Conservation (phyloP, 768 basidiomycete species). For the Podaxis sp. region DNA sequence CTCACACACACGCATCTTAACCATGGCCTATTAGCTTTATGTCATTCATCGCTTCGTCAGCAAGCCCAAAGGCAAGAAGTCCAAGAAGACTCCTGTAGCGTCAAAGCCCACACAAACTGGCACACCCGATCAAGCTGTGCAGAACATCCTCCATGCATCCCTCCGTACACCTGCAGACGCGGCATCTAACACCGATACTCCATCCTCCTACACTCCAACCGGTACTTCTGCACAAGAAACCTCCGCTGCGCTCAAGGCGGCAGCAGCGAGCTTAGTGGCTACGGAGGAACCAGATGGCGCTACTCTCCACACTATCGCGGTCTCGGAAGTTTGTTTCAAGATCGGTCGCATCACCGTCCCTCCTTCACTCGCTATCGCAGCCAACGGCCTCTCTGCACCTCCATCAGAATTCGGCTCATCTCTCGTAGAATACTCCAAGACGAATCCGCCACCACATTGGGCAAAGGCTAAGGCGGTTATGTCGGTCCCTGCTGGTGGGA, state of each 20-base stretch:
- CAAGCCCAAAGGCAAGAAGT: constrained; percentile 39
- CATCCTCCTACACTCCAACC: constrained; percentile 16
- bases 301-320: constrained; percentile 58
- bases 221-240: constrained; percentile 7
- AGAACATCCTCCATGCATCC: constrained; percentile 24
- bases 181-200: constrained; percentile 26
- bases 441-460: constrained; percentile 53
- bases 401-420: constrained; percentile 20
- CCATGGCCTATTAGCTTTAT: constrained; percentile 46
- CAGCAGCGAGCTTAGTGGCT: not conserved
- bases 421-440: constrained; percentile 30
- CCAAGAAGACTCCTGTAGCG: constrained; percentile 16
- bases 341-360: constrained; percentile 71
- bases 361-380: constrained; percentile 58
- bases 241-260: constrained; percentile 30
- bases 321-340: constrained; percentile 72
- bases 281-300: constrained; percentile 51
- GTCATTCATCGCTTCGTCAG: constrained; percentile 64
- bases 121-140: constrained; percentile 8
- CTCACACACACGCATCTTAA: not conserved
- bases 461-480: constrained; percentile 35
- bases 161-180: constrained; percentile 38
- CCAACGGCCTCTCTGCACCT: constrained; percentile 52
- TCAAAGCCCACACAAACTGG: constrained; percentile 12
- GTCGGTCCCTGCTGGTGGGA: constrained; percentile 34